Conservation (phyloP, 352 stramenopile genomes). For the Globisporangium alternatum region DNA sequence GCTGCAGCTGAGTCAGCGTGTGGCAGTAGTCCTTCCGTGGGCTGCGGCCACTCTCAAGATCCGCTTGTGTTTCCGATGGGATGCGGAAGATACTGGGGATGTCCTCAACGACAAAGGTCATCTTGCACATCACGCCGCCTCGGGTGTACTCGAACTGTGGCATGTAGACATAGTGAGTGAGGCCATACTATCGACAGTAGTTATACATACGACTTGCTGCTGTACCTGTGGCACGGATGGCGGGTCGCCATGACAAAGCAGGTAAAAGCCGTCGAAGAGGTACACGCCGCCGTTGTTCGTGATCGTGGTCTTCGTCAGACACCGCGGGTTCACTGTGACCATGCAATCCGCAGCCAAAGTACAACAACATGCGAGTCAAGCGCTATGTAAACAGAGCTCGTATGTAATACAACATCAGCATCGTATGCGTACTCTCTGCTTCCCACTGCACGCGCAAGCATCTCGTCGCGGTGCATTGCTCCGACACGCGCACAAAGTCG, state of each 20-base stretch:
- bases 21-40: constrained; percentile 39
- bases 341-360: neutral
- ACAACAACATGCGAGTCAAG: neutral
- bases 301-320: constrained; percentile 65
- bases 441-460: constrained; percentile 82
- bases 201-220: neutral
- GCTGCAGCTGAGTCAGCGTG: constrained; percentile 64
- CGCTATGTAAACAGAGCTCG: neutral
- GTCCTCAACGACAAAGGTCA: constrained; percentile 64
- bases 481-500: constrained; percentile 57
- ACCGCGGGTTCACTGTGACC: constrained; percentile 69
- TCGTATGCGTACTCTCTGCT: constrained; percentile 49
- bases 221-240: constrained; percentile 55
- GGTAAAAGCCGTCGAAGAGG: constrained; percentile 85
- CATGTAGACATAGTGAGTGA: neutral
- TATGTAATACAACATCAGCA: neutral
- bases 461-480: constrained; percentile 56
- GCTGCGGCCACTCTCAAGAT: constrained; percentile 14
- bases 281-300: constrained; percentile 59
- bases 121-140: constrained; percentile 72
- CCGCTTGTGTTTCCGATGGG: constrained; percentile 21
- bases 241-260: constrained; percentile 67
- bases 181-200: neutral
- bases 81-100: constrained; percentile 45
- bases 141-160: constrained; percentile 82